Conservation (phyloP, 176 grass and related monocot genomes). For the Tillandsia leiboldiana region DNA sequence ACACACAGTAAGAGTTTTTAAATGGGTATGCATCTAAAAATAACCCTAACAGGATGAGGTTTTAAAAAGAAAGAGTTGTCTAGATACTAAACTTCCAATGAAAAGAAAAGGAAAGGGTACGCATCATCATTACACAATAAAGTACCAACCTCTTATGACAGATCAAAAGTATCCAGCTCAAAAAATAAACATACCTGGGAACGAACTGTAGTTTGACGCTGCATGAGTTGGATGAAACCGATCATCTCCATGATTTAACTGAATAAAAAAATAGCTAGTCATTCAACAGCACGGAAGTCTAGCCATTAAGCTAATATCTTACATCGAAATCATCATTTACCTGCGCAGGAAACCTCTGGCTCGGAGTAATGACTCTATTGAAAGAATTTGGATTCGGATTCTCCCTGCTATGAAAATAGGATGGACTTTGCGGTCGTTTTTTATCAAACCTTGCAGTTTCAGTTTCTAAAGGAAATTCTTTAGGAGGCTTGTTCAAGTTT, state of each 20-base stretch:
- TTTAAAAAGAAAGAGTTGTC: not conserved
- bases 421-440: constrained; percentile 32
- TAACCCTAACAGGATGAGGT: not conserved
- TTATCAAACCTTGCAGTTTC: constrained; percentile 30
- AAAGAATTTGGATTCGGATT: constrained; percentile 40
- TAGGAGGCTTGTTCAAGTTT: constrained; percentile 31
- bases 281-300: constrained; percentile 1
- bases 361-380: constrained; percentile 39
- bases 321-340: constrained; percentile 23
- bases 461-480: constrained; percentile 31
- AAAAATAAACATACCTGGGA: constrained; percentile 43
- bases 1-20: no score
- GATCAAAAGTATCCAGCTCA: not conserved
- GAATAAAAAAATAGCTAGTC: constrained; percentile 25
- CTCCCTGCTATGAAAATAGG: constrained; percentile 28
- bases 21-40: no score
- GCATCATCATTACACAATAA: not conserved
- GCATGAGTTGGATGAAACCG: constrained; percentile 29
- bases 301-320: not conserved
- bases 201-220: constrained; percentile 34
- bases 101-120: not conserved
- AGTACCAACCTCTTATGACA: not conserved
- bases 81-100: not conserved
- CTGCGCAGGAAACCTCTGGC: constrained; percentile 49
- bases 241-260: constrained; percentile 51